Evolutionary conservation across 306 rosid genomes (phyloP), one percentile per base, ranked within the genome.

Genomic region (Dicorynia guianensis): DNA sequence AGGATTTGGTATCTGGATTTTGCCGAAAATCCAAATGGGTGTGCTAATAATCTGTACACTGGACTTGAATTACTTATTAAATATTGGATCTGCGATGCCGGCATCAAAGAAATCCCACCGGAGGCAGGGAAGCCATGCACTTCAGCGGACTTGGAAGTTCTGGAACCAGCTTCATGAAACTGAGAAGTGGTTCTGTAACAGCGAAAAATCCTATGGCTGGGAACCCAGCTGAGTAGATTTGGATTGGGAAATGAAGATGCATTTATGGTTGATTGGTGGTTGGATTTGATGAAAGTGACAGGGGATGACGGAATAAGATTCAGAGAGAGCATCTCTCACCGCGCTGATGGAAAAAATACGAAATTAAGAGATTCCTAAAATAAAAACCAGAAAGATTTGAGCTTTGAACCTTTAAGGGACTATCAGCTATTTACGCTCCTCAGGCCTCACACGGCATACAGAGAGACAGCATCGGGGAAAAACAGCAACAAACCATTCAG

Each of bases 281-380:
- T 63, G 71, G 84, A 81, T 83, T 82, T 82, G 67, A 69, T 63
- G 87, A 82, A 58, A 83, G 79, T 18, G 86, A 85, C 69, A 8
- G 90, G 9, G 72, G 96, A 73, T 7, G 89, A 53, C 6, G 87
- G 81, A 60, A 46, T 67, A 74, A 74, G 77, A 81, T 82, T 87
- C 33, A 82, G 70, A 70, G 94, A 55, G 10, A 84, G 72, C 97
- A 93, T 93, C 71, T 63, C 58, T 60, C 75, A 61, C 4, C 47
- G 63, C 10, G 43, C 42, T 7, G 69, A 6, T 0, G 6, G 56
- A 65, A 49, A 69, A 61, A 71, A 75, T 0, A 58, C 1, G 36
- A 30, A 53, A 11, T n/a, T 25, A 25, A 6, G 52, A 46, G 12
- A 46, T 46, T 46, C 14, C 11, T 12, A 12, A 46, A 46, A 40